Conservation (phyloP, 192 early-diverging fungal species). For the Coemansia sp. region DNA sequence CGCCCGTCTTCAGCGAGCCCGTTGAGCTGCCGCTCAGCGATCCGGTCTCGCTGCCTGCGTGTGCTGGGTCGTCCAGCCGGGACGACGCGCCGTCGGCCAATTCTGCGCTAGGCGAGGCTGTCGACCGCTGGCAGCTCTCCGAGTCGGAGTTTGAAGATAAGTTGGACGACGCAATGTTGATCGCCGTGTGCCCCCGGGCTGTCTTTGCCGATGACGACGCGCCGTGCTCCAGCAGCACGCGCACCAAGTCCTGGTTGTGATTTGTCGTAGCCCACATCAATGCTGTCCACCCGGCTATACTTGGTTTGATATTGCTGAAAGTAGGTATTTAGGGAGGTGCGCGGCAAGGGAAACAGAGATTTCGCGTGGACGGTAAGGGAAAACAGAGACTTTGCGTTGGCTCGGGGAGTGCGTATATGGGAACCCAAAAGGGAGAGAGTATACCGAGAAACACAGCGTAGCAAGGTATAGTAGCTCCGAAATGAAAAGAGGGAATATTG, state of each 20-base stretch:
- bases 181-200: conserved; percentile 68
- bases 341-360: too few relatives aligned
- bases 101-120: conserved; percentile 16
- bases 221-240: conserved; percentile 72
- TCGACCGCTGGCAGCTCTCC: conserved; percentile 22
- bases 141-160: conserved; percentile 31
- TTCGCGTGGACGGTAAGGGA: too few relatives aligned
- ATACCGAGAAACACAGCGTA: background rate
- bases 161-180: conserved; percentile 64
- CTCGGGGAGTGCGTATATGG: conserved; percentile 1
- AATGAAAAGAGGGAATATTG: background rate
- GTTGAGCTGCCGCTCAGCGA: conserved; percentile 10
- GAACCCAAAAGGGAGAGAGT: background rate
- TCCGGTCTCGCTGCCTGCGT: conserved; percentile 1
- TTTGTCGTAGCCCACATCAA: conserved; percentile 90
- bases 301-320: too few relatives aligned
- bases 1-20: conserved; percentile 15
- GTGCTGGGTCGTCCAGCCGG: background rate
- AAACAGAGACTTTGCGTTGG: too few relatives aligned
- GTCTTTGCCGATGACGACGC: conserved; percentile 70
- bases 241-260: conserved; percentile 70
- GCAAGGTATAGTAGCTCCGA: conserved; percentile 7
- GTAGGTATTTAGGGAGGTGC: too few relatives aligned
- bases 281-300: conserved; percentile 77
- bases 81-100: conserved; percentile 11